Conservation (phyloP, 2,329 filamentous ascomycete genomes). For the Ophiocordyceps robertsii region DNA sequence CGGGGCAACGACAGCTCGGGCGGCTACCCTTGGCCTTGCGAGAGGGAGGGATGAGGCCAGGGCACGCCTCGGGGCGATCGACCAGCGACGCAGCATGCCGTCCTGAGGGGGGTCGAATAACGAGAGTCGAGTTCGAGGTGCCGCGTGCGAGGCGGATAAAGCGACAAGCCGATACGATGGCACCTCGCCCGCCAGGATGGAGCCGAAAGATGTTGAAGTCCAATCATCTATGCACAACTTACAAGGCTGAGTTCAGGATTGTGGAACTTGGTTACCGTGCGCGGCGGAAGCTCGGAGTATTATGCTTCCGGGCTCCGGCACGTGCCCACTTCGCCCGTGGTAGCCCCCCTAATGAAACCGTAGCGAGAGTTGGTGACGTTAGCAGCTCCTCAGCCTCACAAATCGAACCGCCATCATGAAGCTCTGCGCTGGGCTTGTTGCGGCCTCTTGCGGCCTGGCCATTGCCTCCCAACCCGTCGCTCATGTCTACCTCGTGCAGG, state of each 20-base stretch:
- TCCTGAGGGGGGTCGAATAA: neutral
- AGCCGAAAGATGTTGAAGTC: too few relatives aligned
- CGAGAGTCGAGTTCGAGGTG: neutral
- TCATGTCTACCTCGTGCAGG: slow-evolving; percentile 39
- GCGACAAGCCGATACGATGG: neutral
- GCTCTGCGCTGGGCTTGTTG: slow-evolving; percentile 25
- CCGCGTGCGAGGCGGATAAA: neutral
- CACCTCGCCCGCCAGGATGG: too few relatives aligned
- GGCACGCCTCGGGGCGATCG: slow-evolving; percentile 9
- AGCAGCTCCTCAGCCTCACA: slow-evolving; percentile 14
- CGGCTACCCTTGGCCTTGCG: slow-evolving; percentile 9
- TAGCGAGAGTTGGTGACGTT: slow-evolving; percentile 15
- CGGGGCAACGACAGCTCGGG: slow-evolving; percentile 8
- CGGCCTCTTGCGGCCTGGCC: slow-evolving; percentile 23
- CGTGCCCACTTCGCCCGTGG: slow-evolving; percentile 4
- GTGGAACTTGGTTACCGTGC: neutral
- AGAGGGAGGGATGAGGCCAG: slow-evolving; percentile 6
- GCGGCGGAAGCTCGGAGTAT: slow-evolving; percentile 14
- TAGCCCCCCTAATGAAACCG: neutral
- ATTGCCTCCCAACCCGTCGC: slow-evolving; percentile 27
- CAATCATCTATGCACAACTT: neutral
- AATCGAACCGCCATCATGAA: slow-evolving; percentile 24
- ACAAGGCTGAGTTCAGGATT: too few relatives aligned
- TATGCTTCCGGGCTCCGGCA: slow-evolving; percentile 8
- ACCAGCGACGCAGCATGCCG: slow-evolving; percentile 10